These are phyloP conservation scores for Skeletonema costatum DNA, from an alignment of 108 stramenopile genomes.

Conservation along the genomic window DNA sequence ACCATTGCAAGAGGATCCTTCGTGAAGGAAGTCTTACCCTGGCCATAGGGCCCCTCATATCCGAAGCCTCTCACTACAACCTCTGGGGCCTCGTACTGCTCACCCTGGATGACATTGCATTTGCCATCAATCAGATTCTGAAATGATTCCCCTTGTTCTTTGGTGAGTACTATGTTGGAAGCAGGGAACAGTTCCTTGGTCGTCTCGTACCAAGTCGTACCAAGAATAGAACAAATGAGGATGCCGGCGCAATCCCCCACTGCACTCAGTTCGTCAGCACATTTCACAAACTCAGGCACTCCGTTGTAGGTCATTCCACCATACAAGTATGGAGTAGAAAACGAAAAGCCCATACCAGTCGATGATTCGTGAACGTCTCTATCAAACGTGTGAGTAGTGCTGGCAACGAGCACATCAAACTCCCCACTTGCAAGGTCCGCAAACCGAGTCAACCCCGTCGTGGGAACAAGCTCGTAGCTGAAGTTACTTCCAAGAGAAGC, in stretches of 20 bases:
- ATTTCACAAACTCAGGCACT: not conserved
- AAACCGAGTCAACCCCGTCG: not conserved
- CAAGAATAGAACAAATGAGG: too few species aligned
- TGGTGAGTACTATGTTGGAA: slow-evolving; percentile 5
- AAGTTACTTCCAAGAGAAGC: slow-evolving; percentile 10
- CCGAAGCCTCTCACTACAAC: slow-evolving; percentile 8
- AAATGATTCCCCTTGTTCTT: too few species aligned
- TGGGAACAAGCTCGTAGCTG: not conserved
- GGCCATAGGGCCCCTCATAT: slow-evolving; percentile 2
- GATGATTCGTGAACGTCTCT: slow-evolving; percentile 29
- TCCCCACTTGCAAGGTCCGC: not conserved
- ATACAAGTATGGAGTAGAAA: not conserved
- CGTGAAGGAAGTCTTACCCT: not conserved
- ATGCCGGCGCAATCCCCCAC: not conserved
- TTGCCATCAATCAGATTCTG: not conserved
- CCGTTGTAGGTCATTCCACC: not conserved
- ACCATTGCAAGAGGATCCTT: slow-evolving; percentile 27
- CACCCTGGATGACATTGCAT: slow-evolving; percentile 14
- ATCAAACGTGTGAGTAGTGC: slow-evolving; percentile 41
- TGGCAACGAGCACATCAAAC: slow-evolving; percentile 15
- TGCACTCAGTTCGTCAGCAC: slow-evolving; percentile 36
- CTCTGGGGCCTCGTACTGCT: slow-evolving; percentile 16
- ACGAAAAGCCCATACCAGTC: slow-evolving; percentile 9
- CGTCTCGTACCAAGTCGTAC: not conserved
- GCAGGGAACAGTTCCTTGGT: slow-evolving; percentile 29